These are phyloP conservation scores for Ceratocystis colombiana DNA, from an alignment of 2,329 filamentous ascomycete species.

Conservation along the genomic window DNA sequence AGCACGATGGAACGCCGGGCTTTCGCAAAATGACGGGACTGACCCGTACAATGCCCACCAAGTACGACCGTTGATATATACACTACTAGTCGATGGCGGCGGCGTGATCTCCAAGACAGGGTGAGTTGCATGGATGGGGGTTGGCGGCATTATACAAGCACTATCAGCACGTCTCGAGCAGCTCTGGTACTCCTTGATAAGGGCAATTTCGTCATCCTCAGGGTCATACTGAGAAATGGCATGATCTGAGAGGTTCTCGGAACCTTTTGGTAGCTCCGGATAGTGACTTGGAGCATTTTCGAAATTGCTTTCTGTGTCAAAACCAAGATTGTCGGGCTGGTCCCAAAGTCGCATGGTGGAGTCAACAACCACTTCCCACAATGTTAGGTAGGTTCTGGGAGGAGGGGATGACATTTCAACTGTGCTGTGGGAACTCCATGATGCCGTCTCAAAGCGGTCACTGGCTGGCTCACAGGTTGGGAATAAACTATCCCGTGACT, in stretches of 20 bases:
- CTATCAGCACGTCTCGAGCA: neutral
- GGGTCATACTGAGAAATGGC: neutral
- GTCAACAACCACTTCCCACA: slow-evolving; percentile 18
- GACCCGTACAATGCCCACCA: slow-evolving; percentile 23
- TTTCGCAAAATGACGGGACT: slow-evolving; percentile 21
- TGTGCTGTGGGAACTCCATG: neutral
- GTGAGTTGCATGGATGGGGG: neutral
- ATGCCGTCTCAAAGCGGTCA: neutral
- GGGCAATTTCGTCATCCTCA: slow-evolving; percentile 4
- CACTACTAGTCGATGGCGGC: neutral
- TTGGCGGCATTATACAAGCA: slow-evolving; percentile 12
- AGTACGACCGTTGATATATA: slow-evolving; percentile 21
- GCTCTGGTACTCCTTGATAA: slow-evolving; percentile 9
- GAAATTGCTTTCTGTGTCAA: neutral
- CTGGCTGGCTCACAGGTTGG: neutral
- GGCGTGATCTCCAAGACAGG: slow-evolving; percentile 9
- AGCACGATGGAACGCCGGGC: slow-evolving; percentile 14
- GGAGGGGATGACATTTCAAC: neutral
- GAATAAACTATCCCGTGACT: neutral
- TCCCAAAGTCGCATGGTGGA: slow-evolving; percentile 19
- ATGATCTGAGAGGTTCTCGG: neutral
- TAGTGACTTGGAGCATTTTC: neutral
- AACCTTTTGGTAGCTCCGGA: neutral
- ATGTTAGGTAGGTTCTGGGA: slow-evolving; percentile 14
- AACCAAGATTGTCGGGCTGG: slow-evolving; percentile 14